Base-by-base conservation (phyloP, 768 basidiomycete genomes). In the Gloeophyllum trabeum region DNA sequence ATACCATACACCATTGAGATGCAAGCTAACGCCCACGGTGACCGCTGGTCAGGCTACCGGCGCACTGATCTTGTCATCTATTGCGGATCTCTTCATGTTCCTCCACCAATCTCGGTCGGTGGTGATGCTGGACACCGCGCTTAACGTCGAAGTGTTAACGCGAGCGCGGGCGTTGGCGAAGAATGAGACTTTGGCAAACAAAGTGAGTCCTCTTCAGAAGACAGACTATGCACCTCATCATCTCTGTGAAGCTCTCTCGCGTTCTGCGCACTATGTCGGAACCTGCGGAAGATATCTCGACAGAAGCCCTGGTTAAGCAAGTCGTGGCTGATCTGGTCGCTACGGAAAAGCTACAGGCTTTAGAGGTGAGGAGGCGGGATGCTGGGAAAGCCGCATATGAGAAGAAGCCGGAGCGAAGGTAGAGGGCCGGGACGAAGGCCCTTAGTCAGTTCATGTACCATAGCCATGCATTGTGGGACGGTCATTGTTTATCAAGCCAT, bases 11-110 rank as follows among this genome's bases (percentile, higher is more conserved):
- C 24, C 16, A 21, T n/a, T 14, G 23, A 30, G 22, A 38, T 39
- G 21, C n/a, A n/a, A n/a, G 47, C 41, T 43, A 13, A 51, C 39
- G 35, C 34, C 26, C 36, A 42, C 14, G 5, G 21, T 16, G 7
- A 37, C 48, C 83, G 81, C 70, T 76, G 6, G 56, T 78, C 35
- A 61, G 70, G n/a, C n/a, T n/a, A n/a, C n/a, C n/a, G n/a, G n/a
- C 13, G 67, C 69, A 13, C 59, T 78, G 32, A 66, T 71, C 14
- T 73, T 72, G 51, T 70, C 76, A 5, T 80, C 79, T 5, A 67
- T 79, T 10, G 74, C 76, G 19, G 80, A 84, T 45, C 54, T 87
- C 39, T 69, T 84, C 51, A 51, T 76, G 18, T 85, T 81, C 54
- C 44, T 84, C 42, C 70, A 70, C 39, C 70, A 75, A 28, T 57